Base-by-base conservation (phyloP, 441 rosid genomes). In the Arabidopsis lyrata region DNA sequence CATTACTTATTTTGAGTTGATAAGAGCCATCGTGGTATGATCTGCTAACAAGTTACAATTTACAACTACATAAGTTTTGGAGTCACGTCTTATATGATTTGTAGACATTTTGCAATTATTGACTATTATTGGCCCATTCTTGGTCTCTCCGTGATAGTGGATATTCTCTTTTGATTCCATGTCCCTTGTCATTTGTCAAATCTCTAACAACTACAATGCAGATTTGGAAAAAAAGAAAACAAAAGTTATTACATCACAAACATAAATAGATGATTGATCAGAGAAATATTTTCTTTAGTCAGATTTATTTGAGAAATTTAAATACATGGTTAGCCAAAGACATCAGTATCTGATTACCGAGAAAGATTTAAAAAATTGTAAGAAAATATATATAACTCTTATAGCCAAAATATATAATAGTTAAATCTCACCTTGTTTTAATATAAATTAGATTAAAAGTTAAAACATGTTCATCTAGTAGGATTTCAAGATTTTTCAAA, bases 161-260 rank as follows among this genome's bases (percentile, higher is more conserved):
- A 69, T 69, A 70, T 58, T 47, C 58, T 59, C 49, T 45, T 58
- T 35, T 70, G 39, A 36, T 48, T 36, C 48, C 66, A 47, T 70
- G 18, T 58, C 38, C 27, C 39, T 35, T 6, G 39, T 36, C 58
- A 41, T 24, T 2, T 24, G 27, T 29, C 31, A 35, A 70, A 22
- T 35, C 27, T 6, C 29, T 36, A 47, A 70, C 49, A 10, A 58
- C 45, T 20, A 48, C 57, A 18, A 47, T 16, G 31, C 11, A 32
- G 22, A 24, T 61, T 61, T 61, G 66, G 3, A 18, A 32, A 3
- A 3, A 56, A 2, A 20, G 3, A 15, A 18, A 8, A 6, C 16
- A 0, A 2, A 20, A 20, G 1, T 2, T 60, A 12, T 39, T 60
- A 8, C 14, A 61, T 13, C 20, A 41, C 1, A 47, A 18, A 6